Conservation (phyloP, 2,329 filamentous ascomycete species). For the Cercospora beticola region DNA sequence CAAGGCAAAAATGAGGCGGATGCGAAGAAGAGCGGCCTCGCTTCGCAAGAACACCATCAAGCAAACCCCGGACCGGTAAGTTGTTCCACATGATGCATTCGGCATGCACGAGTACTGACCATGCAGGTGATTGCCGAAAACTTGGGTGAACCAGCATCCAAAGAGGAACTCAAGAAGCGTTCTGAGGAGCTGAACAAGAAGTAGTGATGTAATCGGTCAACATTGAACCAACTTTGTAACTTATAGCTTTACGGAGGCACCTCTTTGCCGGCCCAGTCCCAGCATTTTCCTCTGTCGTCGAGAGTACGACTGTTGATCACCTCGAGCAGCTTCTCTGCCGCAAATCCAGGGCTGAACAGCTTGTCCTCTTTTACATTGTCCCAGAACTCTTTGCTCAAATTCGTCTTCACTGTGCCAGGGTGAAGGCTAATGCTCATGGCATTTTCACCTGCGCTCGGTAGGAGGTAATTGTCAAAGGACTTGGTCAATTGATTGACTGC, state of each 20-base stretch:
- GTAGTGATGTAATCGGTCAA: neutral
- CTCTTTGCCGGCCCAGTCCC: constrained; percentile 69
- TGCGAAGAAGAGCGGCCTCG: constrained; percentile 28
- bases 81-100: neutral
- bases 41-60: constrained; percentile 42
- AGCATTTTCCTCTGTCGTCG: constrained; percentile 61
- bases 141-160: constrained; percentile 47
- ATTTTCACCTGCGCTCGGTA: constrained; percentile 56
- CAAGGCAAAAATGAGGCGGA: constrained; percentile 23
- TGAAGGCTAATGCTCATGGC: constrained; percentile 71
- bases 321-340: constrained; percentile 63
- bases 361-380: constrained; percentile 58
- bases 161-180: constrained; percentile 52
- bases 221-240: neutral
- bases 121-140: constrained; percentile 41
- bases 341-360: constrained; percentile 66
- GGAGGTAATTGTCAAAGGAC: constrained; percentile 68
- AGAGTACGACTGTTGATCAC: constrained; percentile 54
- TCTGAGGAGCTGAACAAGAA: constrained; percentile 53
- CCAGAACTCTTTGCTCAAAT: constrained; percentile 72
- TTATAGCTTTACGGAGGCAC: constrained; percentile 51
- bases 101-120: neutral
- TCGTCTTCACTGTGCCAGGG: constrained; percentile 78
- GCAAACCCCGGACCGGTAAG: constrained; percentile 47
- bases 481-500: constrained; percentile 70